Evolutionary conservation across 2,329 filamentous ascomycete genomes (phyloP).

Genomic region (Lachnellula cervina): DNA sequence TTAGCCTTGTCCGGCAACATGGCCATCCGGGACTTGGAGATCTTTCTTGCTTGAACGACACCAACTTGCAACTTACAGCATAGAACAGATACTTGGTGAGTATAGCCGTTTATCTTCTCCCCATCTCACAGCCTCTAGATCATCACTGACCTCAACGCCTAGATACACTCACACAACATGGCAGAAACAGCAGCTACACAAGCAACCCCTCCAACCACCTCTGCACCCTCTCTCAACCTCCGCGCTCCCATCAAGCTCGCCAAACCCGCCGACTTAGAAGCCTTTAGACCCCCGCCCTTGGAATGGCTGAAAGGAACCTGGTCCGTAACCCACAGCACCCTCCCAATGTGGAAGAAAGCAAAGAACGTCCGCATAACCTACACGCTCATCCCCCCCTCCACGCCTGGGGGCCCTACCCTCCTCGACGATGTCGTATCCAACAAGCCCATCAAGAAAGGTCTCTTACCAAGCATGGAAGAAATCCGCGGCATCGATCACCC

Average conservation of each 20-base stretch:
- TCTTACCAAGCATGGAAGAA: constrained; percentile 47
- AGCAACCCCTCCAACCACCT: not conserved
- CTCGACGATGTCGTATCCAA: constrained; percentile 71
- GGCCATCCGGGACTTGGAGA: too few species aligned
- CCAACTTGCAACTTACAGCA: too few species aligned
- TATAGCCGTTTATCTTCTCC: not conserved
- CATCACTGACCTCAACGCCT: not conserved
- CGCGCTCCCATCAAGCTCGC: constrained; percentile 39
- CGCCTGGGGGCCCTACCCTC: constrained; percentile 23
- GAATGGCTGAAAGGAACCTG: constrained; percentile 63
- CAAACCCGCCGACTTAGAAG: constrained; percentile 30
- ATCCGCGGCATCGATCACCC: constrained; percentile 62
- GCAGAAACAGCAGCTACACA: not conserved
- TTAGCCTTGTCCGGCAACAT: too few species aligned
- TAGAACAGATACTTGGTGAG: too few species aligned
- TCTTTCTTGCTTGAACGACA: too few species aligned
- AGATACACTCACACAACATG: not conserved
- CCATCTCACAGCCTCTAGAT: not conserved
- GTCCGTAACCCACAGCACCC: constrained; percentile 70
- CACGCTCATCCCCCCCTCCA: constrained; percentile 41
- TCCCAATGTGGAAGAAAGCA: constrained; percentile 74
- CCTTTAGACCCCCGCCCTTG: constrained; percentile 40
- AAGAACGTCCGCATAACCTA: constrained; percentile 81
- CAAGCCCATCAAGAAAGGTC: constrained; percentile 44
- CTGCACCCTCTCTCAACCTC: constrained; percentile 31